Conservation (phyloP, 352 stramenopile genomes). For the Globisporangium nodosum region DNA sequence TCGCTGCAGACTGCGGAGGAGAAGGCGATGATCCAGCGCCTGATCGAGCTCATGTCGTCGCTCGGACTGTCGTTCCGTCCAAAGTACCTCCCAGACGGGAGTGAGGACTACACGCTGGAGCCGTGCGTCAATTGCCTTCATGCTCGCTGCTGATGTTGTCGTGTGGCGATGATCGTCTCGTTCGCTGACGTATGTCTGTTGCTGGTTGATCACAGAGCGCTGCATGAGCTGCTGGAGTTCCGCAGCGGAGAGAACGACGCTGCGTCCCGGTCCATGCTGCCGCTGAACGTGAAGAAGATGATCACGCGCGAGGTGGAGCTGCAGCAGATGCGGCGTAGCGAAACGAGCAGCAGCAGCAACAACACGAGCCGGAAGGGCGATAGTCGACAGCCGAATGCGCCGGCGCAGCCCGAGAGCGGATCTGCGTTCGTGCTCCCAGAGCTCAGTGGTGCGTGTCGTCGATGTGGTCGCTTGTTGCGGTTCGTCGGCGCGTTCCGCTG, state of each 20-base stretch:
- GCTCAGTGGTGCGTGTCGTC: slow-evolving; percentile 38
- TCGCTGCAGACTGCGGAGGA: slow-evolving; percentile 60
- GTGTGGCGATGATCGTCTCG: not conserved
- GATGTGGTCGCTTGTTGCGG: not conserved
- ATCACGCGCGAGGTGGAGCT: slow-evolving; percentile 77
- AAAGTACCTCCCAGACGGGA: slow-evolving; percentile 61
- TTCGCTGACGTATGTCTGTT: not conserved
- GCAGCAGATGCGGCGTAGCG: slow-evolving; percentile 67
- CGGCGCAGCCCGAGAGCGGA: not conserved
- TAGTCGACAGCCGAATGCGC: not conserved
- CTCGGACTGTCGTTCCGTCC: slow-evolving; percentile 71
- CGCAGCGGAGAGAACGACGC: slow-evolving; percentile 25
- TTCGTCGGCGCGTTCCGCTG: not conserved
- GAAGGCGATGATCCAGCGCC: slow-evolving; percentile 51
- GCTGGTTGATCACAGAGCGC: slow-evolving; percentile 22
- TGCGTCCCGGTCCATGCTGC: slow-evolving; percentile 34
- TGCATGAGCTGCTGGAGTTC: slow-evolving; percentile 73
- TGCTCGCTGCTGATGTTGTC: slow-evolving; percentile 2
- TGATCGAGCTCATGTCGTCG: slow-evolving; percentile 76
- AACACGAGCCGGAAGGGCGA: not conserved
- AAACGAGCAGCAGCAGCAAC: slow-evolving; percentile 20
- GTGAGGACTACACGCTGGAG: slow-evolving; percentile 67
- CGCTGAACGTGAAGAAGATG: slow-evolving; percentile 63
- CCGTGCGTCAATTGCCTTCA: slow-evolving; percentile 40
- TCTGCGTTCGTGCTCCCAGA: slow-evolving; percentile 37